A percentile compares a stretch with the other conserved stretches of the same genome.
These are phyloP conservation scores for Penicillium argentinense DNA, from an alignment of 495 filamentous ascomycete genomes.

Conservation along the genomic window DNA sequence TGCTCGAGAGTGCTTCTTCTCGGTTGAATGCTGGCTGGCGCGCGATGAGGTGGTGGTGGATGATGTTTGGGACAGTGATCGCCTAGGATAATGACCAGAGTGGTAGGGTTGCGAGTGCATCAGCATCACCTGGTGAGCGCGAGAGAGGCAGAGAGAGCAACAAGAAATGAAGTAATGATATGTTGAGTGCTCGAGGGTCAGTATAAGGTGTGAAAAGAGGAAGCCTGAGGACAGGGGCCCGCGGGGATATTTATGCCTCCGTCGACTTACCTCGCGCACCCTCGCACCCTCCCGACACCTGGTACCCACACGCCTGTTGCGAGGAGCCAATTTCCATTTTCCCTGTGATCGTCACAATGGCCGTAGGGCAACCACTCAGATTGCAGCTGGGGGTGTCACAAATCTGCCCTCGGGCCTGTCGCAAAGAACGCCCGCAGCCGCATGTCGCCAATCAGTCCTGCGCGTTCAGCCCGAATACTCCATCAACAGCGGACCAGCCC, in stretches of 20 bases:
- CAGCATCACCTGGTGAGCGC: conserved; percentile 21
- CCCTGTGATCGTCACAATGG: conserved; percentile 12
- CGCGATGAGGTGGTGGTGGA: conserved; percentile 22
- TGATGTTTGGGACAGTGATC: conserved; percentile 27
- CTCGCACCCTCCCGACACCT: neutral
- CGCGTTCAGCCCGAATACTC: neutral
- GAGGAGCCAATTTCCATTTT: neutral
- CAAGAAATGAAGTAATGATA: neutral
- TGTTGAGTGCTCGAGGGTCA: too few relatives aligned
- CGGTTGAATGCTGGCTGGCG: conserved; percentile 16
- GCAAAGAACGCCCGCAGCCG: conserved; percentile 4
- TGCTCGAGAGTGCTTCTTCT: conserved; percentile 12
- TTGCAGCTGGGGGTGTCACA: conserved; percentile 3
- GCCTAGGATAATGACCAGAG: conserved; percentile 13
- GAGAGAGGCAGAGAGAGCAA: neutral
- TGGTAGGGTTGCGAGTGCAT: conserved; percentile 24
- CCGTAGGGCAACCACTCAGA: conserved; percentile 32
- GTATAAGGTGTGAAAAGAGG: neutral
- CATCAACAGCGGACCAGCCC: conserved; percentile 13
- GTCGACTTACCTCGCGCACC: neutral
- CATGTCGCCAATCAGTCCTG: conserved; percentile 3
- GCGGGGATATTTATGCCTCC: conserved; percentile 13
- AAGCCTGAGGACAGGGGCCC: neutral
- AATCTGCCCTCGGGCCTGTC: conserved; percentile 4
- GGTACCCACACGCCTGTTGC: neutral